Evolutionary conservation across 192 early-diverging fungal species (phyloP).

Genomic region (Gonapodya sp.): DNA sequence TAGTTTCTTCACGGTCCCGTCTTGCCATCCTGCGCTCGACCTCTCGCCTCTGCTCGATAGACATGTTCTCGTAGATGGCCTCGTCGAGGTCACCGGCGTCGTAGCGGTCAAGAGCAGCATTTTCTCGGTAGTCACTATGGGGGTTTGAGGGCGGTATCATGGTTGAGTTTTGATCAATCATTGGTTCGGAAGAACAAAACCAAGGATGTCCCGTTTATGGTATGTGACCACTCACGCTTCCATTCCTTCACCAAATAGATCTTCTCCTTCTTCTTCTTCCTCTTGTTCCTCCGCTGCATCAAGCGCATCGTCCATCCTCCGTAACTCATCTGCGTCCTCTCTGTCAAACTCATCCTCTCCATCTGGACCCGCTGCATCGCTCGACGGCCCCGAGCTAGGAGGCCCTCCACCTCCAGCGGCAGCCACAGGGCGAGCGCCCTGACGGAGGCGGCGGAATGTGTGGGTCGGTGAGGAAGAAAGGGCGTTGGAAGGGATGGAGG

Average conservation of each 20-base stretch:
- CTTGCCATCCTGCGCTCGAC: slow-evolving; percentile 70
- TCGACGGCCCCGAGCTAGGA: not conserved
- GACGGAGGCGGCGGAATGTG: not conserved
- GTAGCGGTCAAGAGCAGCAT: slow-evolving; percentile 62
- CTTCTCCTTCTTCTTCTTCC: slow-evolving; percentile 77
- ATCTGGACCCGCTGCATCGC: not conserved
- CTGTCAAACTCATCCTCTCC: not conserved
- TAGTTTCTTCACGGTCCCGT: slow-evolving; percentile 63
- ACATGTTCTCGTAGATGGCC: slow-evolving; percentile 63
- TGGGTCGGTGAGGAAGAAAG: not conserved
- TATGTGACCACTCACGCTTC: slow-evolving; percentile 49
- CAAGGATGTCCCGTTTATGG: not conserved
- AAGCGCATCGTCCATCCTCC: slow-evolving; percentile 22
- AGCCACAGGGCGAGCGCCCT: not conserved
- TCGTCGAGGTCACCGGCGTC: slow-evolving; percentile 80
- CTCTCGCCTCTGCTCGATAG: slow-evolving; percentile 53
- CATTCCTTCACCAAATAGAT: slow-evolving; percentile 80
- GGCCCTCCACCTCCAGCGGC: not conserved
- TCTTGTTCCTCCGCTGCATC: slow-evolving; percentile 20
- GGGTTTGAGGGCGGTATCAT: too few relatives aligned
- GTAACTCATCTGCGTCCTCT: slow-evolving; percentile 26
- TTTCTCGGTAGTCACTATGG: slow-evolving; percentile 70
- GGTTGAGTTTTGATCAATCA: too few relatives aligned
- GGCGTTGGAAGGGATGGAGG: not conserved
- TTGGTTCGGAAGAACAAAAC: not conserved